Conservation (phyloP, 2,329 filamentous ascomycete genomes). For the Colletotrichum sp. region DNA sequence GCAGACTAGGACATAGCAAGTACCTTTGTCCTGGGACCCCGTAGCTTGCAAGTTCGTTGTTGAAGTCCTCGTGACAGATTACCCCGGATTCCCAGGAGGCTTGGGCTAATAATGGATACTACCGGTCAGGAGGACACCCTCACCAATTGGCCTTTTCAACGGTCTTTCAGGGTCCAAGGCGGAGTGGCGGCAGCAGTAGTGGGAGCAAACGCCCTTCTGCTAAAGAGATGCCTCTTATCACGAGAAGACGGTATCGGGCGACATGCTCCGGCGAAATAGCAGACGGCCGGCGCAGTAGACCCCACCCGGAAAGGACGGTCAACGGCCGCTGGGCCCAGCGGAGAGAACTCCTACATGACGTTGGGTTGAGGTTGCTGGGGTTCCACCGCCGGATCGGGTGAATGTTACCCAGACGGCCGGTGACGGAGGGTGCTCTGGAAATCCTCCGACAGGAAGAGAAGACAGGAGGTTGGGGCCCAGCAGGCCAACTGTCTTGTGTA, state of each 20-base stretch:
- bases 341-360: not conserved
- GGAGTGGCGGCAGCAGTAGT: not conserved
- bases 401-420: slow-evolving; percentile 6
- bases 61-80: not conserved
- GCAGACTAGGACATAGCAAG: slow-evolving; percentile 4
- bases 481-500: not conserved
- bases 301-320: not conserved
- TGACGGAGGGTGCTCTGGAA: not conserved
- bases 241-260: not conserved
- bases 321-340: not conserved
- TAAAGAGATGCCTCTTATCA: not conserved
- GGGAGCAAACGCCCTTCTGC: not conserved
- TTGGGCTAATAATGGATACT: not conserved
- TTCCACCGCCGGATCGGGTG: slow-evolving; percentile 14
- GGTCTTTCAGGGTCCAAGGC: not conserved
- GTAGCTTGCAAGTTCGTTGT: not conserved
- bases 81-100: not conserved
- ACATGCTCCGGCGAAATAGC: not conserved
- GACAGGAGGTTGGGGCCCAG: not conserved
- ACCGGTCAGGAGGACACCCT: not conserved
- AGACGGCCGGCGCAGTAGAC: not conserved
- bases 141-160: not conserved
- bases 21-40: not conserved
- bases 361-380: not conserved
- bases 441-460: not conserved